A percentile compares a stretch with the other conserved stretches of the same genome.
Conservation (phyloP, 441 rosid genomes). For the Metrosideros polymorpha region DNA sequence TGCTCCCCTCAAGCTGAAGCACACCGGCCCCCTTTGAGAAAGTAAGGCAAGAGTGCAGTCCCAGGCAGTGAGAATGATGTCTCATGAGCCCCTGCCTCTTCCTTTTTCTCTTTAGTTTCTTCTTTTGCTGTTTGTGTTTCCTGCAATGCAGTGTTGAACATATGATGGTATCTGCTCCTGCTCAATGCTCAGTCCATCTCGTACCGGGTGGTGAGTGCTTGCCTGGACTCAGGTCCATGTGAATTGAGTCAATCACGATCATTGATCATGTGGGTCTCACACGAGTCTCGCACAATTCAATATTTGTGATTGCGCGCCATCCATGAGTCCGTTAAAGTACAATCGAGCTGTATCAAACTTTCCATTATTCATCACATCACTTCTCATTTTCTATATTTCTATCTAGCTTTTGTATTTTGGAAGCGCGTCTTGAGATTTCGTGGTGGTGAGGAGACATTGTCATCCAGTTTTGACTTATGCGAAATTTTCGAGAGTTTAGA, state of each 20-base stretch:
- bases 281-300: fast-evolving
- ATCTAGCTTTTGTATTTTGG: background rate
- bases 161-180: background rate
- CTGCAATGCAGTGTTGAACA: background rate
- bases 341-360: background rate
- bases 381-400: background rate
- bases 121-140: background rate
- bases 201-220: background rate
- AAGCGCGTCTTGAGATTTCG: background rate
- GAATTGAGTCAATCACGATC: background rate
- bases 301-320: fast-evolving
- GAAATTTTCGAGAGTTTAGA: background rate
- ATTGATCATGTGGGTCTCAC: background rate
- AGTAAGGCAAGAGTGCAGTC: background rate
- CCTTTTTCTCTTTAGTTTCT: background rate
- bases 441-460: background rate
- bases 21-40: background rate
- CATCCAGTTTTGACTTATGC: no score
- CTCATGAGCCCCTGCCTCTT: background rate
- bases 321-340: fast-evolving
- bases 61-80: background rate
- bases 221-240: background rate
- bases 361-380: background rate
- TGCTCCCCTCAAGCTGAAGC: background rate
- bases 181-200: background rate